phyloP scores from a whole-genome alignment of 1,284 basidiomycete species.

The Ceratobasidium sp. region DNA sequence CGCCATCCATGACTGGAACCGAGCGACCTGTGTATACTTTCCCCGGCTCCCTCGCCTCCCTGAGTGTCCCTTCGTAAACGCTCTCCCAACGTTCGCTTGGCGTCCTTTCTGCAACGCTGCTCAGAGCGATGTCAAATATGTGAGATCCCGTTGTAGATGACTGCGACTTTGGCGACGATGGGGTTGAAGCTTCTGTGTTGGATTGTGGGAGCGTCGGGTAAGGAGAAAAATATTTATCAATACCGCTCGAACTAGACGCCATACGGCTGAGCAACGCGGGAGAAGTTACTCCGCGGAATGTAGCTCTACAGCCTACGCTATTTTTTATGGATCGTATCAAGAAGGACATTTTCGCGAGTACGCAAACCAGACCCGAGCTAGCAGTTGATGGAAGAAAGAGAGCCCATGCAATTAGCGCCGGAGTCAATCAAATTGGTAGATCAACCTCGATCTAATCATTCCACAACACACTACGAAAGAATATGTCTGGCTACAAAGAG shows the following conservation, averaged over 20 bases:
- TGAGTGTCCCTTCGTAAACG: slow-evolving; percentile 8
- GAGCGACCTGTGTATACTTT: slow-evolving; percentile 42
- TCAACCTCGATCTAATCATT: slow-evolving; percentile 39
- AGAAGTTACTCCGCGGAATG: background rate
- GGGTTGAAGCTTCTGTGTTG: background rate
- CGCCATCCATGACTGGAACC: slow-evolving; percentile 32
- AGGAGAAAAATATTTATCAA: slow-evolving; percentile 34
- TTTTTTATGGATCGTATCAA: background rate
- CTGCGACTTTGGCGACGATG: background rate
- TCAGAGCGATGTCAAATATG: too few relatives aligned
- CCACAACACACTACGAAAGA: slow-evolving; percentile 52
- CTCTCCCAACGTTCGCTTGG: slow-evolving; percentile 47
- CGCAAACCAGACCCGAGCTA: background rate
- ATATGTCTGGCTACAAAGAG: slow-evolving; percentile 51
- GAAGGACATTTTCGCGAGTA: slow-evolving; percentile 6
- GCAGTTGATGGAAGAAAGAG: slow-evolving; percentile 47
- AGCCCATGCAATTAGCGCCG: slow-evolving; percentile 49
- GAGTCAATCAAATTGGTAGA: slow-evolving; percentile 34
- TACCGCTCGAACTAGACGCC: background rate
- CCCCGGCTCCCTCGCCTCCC: slow-evolving; percentile 9
- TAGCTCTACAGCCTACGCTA: background rate
- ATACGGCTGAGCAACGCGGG: background rate
- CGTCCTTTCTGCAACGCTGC: slow-evolving; percentile 52
- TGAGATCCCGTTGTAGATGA: background rate
- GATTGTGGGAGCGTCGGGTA: slow-evolving; percentile 22